phyloP scores from a whole-genome alignment of 352 stramenopile genomes.

The Globisporangium irregulare region DNA sequence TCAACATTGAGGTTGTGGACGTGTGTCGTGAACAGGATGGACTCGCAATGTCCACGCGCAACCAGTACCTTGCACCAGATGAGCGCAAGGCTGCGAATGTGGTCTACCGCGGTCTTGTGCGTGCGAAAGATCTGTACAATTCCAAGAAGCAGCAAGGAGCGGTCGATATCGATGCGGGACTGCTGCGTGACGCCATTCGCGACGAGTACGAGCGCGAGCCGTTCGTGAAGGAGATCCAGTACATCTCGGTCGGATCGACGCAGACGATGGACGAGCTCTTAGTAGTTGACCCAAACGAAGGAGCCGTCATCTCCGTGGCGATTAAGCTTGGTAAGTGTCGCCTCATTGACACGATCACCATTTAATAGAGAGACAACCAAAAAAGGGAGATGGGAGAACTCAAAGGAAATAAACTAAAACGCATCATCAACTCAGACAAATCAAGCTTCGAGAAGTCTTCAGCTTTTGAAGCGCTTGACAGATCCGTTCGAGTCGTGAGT shows the following conservation, averaged over 20 bases:
- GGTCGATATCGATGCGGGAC: constrained; percentile 26
- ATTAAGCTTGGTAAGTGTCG: constrained; percentile 94
- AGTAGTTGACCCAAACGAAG: constrained; percentile 53
- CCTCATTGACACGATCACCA: constrained; percentile 97
- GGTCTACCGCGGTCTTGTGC: constrained; percentile 80
- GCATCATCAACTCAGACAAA: not conserved
- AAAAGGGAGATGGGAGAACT: not conserved
- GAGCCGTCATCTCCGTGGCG: constrained; percentile 93
- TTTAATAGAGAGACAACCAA: constrained; percentile 33
- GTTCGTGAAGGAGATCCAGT: constrained; percentile 93
- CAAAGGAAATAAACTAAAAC: constrained; percentile 3
- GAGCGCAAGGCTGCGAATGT: constrained; percentile 88
- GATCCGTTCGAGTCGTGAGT: constrained; percentile 14
- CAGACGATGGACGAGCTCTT: constrained; percentile 94
- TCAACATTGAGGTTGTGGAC: constrained; percentile 89
- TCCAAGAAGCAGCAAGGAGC: constrained; percentile 15
- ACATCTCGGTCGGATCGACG: constrained; percentile 93
- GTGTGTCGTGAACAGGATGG: constrained; percentile 95
- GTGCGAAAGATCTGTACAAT: constrained; percentile 45
- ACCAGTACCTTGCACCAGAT: constrained; percentile 94
- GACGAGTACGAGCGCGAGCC: constrained; percentile 80
- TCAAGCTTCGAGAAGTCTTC: not conserved
- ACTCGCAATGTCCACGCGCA: constrained; percentile 97
- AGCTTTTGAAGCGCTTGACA: constrained; percentile 16
- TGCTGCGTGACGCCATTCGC: constrained; percentile 42